Conservation (phyloP, 371 early-diverging fungal genomes). For the Nematocida minor region DNA sequence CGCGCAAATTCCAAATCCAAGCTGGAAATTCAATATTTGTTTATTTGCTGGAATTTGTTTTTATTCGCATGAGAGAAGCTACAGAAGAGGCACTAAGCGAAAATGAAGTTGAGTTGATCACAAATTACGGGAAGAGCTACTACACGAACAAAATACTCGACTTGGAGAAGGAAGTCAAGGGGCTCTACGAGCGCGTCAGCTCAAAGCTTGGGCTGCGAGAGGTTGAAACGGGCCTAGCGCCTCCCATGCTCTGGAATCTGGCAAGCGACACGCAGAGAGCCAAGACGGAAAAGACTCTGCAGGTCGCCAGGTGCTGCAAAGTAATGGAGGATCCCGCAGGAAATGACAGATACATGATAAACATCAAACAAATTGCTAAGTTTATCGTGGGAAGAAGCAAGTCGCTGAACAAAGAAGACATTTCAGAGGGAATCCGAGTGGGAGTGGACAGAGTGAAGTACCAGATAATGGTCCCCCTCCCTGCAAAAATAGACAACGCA, state of each 20-base stretch:
- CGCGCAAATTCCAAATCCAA: neutral
- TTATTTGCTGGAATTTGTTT: constrained; percentile 10
- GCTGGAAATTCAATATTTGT: too few relatives aligned
- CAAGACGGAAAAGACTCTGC: constrained; percentile 88
- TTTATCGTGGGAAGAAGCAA: constrained; percentile 94
- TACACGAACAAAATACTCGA: constrained; percentile 62
- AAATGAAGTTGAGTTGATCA: constrained; percentile 55
- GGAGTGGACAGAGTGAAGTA: constrained; percentile 97
- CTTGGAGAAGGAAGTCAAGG: constrained; percentile 58
- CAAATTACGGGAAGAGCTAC: constrained; percentile 64
- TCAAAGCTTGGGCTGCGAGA: constrained; percentile 75
- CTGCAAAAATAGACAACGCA: constrained; percentile 95
- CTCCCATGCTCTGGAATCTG: constrained; percentile 95
- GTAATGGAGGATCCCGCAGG: constrained; percentile 68
- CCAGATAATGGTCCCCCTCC: constrained; percentile 94
- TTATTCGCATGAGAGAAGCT: neutral
- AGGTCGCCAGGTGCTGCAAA: constrained; percentile 67
- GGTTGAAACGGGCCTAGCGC: constrained; percentile 96
- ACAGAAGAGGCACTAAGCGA: constrained; percentile 30
- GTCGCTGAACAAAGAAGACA: constrained; percentile 86
- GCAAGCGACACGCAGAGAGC: constrained; percentile 90
- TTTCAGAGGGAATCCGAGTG: constrained; percentile 98
- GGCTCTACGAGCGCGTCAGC: constrained; percentile 56
- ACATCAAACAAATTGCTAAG: constrained; percentile 96
- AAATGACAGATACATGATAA: constrained; percentile 85